phyloP scores from a whole-genome alignment of 495 filamentous ascomycete species.

The Talaromyces nanjingensis region DNA sequence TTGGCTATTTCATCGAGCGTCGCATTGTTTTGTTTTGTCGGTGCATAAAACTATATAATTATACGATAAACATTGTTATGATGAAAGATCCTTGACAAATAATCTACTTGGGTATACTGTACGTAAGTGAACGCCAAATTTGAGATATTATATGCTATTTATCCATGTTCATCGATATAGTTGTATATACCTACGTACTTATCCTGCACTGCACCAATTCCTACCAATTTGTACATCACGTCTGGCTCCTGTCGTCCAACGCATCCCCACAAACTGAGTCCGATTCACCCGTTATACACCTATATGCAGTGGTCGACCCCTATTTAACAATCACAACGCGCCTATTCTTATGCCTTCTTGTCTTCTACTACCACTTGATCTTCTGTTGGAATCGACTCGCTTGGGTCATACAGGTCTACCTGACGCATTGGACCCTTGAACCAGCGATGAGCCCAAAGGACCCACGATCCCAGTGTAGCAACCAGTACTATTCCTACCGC shows the following conservation, averaged over 20 bases:
- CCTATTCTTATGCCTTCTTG: neutral
- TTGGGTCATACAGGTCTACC: slow-evolving; percentile 38
- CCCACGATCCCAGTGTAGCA: slow-evolving; percentile 33
- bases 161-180: no score
- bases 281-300: no score
- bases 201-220: no score
- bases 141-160: no score
- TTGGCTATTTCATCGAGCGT: neutral
- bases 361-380: neutral
- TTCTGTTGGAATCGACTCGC: slow-evolving; percentile 2
- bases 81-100: neutral
- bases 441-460: slow-evolving; percentile 47
- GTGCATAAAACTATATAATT: neutral
- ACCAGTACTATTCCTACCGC: slow-evolving; percentile 54
- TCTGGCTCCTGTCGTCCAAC: no score
- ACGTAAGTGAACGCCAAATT: neutral
- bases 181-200: no score
- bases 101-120: neutral
- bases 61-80: neutral
- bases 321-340: no score
- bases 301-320: no score
- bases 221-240: neutral
- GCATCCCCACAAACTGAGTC: no score
- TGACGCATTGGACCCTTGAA: slow-evolving; percentile 51
- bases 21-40: neutral